Evolutionary conservation across 2,329 filamentous ascomycete species (phyloP).

Genomic region (Pseudogymnoascus pannorum): DNA sequence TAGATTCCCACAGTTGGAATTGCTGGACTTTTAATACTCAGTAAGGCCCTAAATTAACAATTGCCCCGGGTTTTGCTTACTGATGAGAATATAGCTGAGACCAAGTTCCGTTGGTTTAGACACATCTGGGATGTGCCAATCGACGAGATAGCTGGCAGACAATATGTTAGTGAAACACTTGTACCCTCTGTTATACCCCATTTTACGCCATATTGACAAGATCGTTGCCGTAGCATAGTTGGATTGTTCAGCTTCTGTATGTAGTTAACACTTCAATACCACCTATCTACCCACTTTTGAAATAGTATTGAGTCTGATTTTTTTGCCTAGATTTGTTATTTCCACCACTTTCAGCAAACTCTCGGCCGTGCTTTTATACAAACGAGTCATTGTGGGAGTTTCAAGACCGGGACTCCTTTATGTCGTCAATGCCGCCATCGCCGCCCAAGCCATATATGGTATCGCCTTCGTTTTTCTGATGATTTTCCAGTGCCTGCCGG

Average conservation of each 20-base stretch:
- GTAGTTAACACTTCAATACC: background rate
- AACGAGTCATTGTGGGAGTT: background rate
- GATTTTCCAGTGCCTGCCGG: background rate
- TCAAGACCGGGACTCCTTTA: background rate
- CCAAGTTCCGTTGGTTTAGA: constrained; percentile 2
- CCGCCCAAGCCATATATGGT: background rate
- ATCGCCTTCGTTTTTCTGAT: background rate
- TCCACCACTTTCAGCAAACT: background rate
- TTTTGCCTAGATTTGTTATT: background rate
- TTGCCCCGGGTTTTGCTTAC: background rate
- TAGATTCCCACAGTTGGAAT: background rate
- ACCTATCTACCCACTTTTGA: background rate
- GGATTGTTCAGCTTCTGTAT: background rate
- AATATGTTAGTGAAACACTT: background rate
- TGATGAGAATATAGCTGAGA: background rate
- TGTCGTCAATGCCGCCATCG: background rate
- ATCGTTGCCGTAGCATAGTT: background rate
- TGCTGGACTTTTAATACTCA: background rate
- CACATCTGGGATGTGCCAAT: constrained; percentile 7
- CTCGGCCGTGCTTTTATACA: background rate
- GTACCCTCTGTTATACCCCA: background rate
- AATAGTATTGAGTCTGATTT: background rate
- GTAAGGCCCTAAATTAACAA: background rate
- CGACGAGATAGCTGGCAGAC: background rate
- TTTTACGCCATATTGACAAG: background rate